Conservation (phyloP, 495 filamentous ascomycete species). For the Rhizodiscina lignyota region DNA sequence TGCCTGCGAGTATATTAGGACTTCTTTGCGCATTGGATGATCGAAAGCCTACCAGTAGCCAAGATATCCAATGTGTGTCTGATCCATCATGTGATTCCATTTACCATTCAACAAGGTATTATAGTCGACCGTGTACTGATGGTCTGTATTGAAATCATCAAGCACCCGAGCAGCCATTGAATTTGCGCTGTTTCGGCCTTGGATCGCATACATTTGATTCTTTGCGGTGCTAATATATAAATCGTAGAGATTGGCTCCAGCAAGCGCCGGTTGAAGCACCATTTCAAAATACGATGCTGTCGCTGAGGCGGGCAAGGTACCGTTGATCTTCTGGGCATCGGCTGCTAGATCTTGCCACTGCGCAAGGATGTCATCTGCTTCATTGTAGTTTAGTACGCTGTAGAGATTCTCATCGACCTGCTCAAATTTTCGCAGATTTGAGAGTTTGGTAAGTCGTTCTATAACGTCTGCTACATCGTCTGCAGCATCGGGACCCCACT, state of each 20-base stretch:
- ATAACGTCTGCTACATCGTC: slow-evolving; percentile 36
- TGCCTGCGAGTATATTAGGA: no score
- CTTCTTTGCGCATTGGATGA: no score
- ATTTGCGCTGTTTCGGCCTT: slow-evolving; percentile 52
- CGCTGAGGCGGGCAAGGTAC: slow-evolving; percentile 27
- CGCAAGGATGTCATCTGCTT: slow-evolving; percentile 46
- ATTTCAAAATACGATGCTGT: slow-evolving; percentile 53
- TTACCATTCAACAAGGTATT: slow-evolving; percentile 48
- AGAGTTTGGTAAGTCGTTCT: slow-evolving; percentile 43
- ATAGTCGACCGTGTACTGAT: slow-evolving; percentile 41
- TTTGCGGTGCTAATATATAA: slow-evolving; percentile 43
- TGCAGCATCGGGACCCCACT: slow-evolving; percentile 37
- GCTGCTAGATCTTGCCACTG: slow-evolving; percentile 42
- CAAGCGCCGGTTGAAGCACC: slow-evolving; percentile 48
- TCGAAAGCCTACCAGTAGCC: slow-evolving; percentile 28
- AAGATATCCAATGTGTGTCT: slow-evolving; percentile 34
- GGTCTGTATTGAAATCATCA: slow-evolving; percentile 43
- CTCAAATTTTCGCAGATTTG: slow-evolving; percentile 51
- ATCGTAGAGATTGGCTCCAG: slow-evolving; percentile 41
- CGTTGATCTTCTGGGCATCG: slow-evolving; percentile 38
- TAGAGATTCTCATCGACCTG: slow-evolving; percentile 46
- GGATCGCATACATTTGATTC: slow-evolving; percentile 45
- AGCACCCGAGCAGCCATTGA: slow-evolving; percentile 38
- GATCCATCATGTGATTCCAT: slow-evolving; percentile 60
- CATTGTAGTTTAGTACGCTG: slow-evolving; percentile 52